Percentiles rank a stretch among this genome's conserved stretches.
These are phyloP conservation scores for Claviceps sorghi DNA, from an alignment of 2,329 filamentous ascomycete species.

Conservation along the genomic window DNA sequence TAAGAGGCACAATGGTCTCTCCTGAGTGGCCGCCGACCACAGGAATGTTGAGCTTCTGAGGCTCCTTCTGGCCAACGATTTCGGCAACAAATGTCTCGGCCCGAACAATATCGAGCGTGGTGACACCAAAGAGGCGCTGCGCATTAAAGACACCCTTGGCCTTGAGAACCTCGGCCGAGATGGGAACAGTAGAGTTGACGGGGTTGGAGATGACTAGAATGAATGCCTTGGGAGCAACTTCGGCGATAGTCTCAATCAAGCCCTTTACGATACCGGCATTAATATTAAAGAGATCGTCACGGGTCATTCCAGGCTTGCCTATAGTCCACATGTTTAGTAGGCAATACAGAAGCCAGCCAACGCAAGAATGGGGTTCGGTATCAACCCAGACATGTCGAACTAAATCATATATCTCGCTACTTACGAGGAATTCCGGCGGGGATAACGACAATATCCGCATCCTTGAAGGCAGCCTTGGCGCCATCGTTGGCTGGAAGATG, in stretches of 20 bases:
- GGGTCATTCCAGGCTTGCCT: conserved; percentile 99
- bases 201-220: conserved; percentile 98
- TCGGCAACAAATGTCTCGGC: conserved; percentile 92
- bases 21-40: conserved; percentile 96
- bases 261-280: conserved; percentile 97
- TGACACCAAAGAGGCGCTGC: conserved; percentile 94
- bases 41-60: conserved; percentile 70
- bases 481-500: conserved; percentile 79
- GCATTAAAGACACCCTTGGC: conserved; percentile 83
- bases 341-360: neutral
- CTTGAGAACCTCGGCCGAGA: conserved; percentile 95
- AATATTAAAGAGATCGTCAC: conserved; percentile 99
- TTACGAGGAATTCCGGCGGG: conserved; percentile 93
- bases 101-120: conserved; percentile 94
- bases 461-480: conserved; percentile 75
- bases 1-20: conserved; percentile 93
- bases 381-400: neutral
- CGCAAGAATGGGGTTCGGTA: neutral
- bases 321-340: conserved; percentile 3
- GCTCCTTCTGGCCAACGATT: conserved; percentile 68
- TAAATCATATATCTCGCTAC: conserved; percentile 16
- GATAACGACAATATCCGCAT: conserved; percentile 91
- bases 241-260: conserved; percentile 74
- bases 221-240: conserved; percentile 83
- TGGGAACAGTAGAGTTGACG: conserved; percentile 97